These are phyloP conservation scores for Fusarium penzigii DNA, from an alignment of 2,329 filamentous ascomycete genomes.

Conservation along the genomic window DNA sequence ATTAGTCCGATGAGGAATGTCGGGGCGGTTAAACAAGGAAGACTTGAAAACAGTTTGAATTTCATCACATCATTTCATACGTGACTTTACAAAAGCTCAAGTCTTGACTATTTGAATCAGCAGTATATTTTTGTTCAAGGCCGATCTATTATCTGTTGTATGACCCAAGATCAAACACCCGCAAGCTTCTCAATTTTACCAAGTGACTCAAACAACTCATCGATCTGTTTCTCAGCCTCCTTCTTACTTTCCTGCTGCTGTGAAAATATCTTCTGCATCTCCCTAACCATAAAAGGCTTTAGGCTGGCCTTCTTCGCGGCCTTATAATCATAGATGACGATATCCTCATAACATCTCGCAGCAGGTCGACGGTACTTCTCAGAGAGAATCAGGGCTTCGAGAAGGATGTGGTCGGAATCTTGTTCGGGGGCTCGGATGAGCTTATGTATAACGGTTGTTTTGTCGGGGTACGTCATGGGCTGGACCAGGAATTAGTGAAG, in stretches of 20 bases:
- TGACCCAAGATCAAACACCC: no score
- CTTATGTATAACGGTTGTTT: conserved; percentile 81
- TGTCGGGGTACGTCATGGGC: conserved; percentile 84
- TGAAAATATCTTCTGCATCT: conserved; percentile 38
- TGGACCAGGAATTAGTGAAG: conserved; percentile 31
- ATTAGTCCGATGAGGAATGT: no score
- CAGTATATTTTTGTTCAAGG: no score
- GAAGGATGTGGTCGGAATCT: conserved; percentile 51
- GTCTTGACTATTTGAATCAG: no score
- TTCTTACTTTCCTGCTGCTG: conserved; percentile 29
- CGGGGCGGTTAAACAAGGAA: no score
- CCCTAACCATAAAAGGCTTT: conserved; percentile 42
- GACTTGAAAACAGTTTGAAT: no score
- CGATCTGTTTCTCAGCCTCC: no score
- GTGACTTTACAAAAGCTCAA: no score
- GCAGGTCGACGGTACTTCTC: conserved; percentile 72
- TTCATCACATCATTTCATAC: no score
- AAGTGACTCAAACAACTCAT: no score
- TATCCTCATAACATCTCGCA: conserved; percentile 67
- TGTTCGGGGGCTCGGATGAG: conserved; percentile 54
- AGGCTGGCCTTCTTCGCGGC: conserved; percentile 39
- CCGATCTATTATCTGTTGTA: no score
- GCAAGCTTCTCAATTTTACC: no score
- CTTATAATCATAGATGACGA: conserved; percentile 35
- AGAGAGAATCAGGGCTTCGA: conserved; percentile 69